Evolutionary conservation across 805 yeast species (phyloP).

Genomic region (Lipomyces kockii): DNA sequence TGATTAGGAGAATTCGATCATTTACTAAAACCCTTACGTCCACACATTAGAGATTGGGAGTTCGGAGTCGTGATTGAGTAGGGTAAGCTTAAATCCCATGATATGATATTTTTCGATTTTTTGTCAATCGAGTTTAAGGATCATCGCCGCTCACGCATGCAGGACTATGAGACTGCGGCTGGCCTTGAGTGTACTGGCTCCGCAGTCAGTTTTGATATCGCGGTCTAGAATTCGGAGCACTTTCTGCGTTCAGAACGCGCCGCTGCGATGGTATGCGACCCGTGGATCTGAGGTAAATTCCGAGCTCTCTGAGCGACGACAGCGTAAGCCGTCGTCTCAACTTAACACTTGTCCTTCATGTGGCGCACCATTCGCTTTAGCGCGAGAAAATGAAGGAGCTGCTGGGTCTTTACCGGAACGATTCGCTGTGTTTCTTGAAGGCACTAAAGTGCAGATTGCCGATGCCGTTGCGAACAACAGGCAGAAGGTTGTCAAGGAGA

Average conservation of each 20-base stretch:
- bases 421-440: background rate
- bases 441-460: background rate
- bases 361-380: constrained; percentile 3
- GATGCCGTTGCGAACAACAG: background rate
- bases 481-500: background rate
- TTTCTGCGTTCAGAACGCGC: background rate
- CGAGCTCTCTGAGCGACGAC: background rate
- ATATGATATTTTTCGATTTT: background rate
- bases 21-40: no score
- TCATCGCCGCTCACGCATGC: background rate
- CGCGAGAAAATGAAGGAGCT: background rate
- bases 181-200: background rate
- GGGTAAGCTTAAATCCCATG: background rate
- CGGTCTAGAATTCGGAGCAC: background rate
- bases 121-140: background rate
- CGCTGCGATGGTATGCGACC: background rate
- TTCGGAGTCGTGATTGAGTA: no score
- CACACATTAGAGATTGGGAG: no score
- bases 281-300: background rate
- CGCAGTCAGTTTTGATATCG: background rate
- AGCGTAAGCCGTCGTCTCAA: background rate
- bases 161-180: background rate
- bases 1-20: no score
- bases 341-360: constrained; percentile 2
- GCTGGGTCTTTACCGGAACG: background rate